Percentiles rank a stretch among this genome's conserved stretches.
Conservation (phyloP, 345 rosid species). For the Arabidopsis thaliana region DNA sequence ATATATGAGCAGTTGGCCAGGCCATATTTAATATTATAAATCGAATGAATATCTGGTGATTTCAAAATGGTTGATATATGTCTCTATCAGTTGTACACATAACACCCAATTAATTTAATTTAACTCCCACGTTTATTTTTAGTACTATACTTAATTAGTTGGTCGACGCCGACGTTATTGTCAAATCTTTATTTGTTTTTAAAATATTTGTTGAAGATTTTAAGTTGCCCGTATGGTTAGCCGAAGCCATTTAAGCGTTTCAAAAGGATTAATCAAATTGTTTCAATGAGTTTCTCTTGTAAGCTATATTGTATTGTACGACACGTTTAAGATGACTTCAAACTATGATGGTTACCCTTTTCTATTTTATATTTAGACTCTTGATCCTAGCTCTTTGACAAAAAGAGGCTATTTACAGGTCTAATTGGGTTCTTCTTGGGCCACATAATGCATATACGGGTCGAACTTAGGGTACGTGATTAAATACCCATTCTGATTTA, state of each 20-base stretch:
- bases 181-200: slow-evolving; percentile 13
- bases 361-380: background rate
- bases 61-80: slow-evolving; percentile 29
- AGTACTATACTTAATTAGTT: slow-evolving; percentile 8
- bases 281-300: too few species aligned
- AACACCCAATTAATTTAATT: background rate
- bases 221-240: slow-evolving; percentile 1
- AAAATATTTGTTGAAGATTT: slow-evolving; percentile 4
- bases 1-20: slow-evolving; percentile 15
- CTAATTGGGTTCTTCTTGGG: slow-evolving; percentile 9
- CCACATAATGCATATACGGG: background rate
- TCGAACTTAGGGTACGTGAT: background rate
- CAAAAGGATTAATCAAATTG: too few species aligned
- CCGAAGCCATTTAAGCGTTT: background rate
- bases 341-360: too few species aligned
- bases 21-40: slow-evolving; percentile 1
- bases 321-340: too few species aligned
- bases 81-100: background rate
- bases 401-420: background rate
- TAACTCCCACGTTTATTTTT: slow-evolving; percentile 25
- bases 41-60: slow-evolving; percentile 34
- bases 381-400: background rate
- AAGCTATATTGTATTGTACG: too few species aligned
- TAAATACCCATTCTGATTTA: background rate
- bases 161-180: slow-evolving; percentile 30